Evolutionary conservation across 805 yeast species (phyloP), one percentile per base, ranked within the genome.

Genomic region (Lipomyces yamadae): DNA sequence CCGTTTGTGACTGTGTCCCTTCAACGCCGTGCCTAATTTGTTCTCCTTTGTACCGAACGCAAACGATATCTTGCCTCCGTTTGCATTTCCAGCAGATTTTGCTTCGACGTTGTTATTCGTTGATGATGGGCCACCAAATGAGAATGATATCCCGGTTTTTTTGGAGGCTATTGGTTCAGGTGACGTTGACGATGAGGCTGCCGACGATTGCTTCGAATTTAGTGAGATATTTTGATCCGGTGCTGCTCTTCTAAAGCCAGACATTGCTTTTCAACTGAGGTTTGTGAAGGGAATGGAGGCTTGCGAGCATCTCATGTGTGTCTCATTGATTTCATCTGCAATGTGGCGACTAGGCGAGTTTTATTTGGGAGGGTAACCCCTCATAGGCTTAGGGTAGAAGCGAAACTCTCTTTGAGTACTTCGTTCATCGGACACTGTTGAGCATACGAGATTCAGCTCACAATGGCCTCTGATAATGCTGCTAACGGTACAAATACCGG

Each of bases 71-170:
- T 60, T 60, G n/a, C 68, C 55, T 11, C 60, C 35, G 11, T 35
- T 54, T 8, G 61, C 24, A 13, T 50, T 62, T 18, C 34, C 24
- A 15, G 56, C 29, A n/a, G 18, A 18, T 13, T 55, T 65, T 18
- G 42, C 37, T 24, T 35, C 18, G 56, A 32, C 57, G 6, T 55
- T 15, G n/a, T n/a, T 50, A 10, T 42, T 61, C 2, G 48, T 13
- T 1, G 48, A 42, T n/a, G 48, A 42, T n/a, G 48, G 7, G 24
- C 64, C 68, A 15, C 64, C 65, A 35, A 66, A 37, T n/a, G 70
- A 62, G 50, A 67, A 67, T 10, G 70, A 64, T 33, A 67, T 57
- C 58, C 62, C 7, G 67, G 60, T 33, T 11, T n/a, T n/a, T 42
- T 15, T 15, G 48, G 2, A 6, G 48, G 2, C 48, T 11, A n/a